Evolutionary conservation across 1,284 basidiomycete genomes (phyloP), one percentile per base, ranked within the genome.

Genomic region (Puccinia coronata): DNA sequence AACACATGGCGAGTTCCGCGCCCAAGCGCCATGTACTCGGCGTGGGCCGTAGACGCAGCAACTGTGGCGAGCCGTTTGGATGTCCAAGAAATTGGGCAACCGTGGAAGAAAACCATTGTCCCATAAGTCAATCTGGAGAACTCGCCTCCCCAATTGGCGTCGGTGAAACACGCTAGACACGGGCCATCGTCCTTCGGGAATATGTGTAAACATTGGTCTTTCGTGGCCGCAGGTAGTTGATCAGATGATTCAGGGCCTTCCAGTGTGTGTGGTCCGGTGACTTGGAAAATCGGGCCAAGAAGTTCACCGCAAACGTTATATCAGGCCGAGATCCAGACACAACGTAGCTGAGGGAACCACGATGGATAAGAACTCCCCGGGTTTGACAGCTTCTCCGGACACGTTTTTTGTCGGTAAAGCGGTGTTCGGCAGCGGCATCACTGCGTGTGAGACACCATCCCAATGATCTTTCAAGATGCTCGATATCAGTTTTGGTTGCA

Each of bases 141-240:
- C 36, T 74, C 71, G 9, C 67, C 41, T 16, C 73, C 73, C 55
- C 73, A 77, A n/a, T 43, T 49, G 4, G 75, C 75, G 36, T 77
- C 75, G 5, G 34, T n/a, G 25, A 67, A 77, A 25, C 71, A 73
- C 1, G 2, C 2, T 9, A 70, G 39, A 9, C 9, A 23, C 2
- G 36, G 18, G 2, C 5, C 12, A 14, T 12, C 14, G 2, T 9
- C 5, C 9, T 16, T 6, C 3, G 71, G 71, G 23, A 12, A 34
- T 4, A 73, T 25, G 2, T 3, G 4, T 23, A 73, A 43, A 2
- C 1, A 2, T 43, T 25, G 16, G 9, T 55, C 31, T 18, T 28
- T 51, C 1, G 71, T 53, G 8, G 11, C 49, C 1, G 31, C 51
- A 5, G 2, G 39, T 73, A 73, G 49, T 57, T 53, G 12, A 73